A percentile compares a stretch with the other conserved stretches of the same genome.
These are phyloP conservation scores for Acidomyces sp. DNA, from an alignment of 495 filamentous ascomycete species.

Conservation along the genomic window DNA sequence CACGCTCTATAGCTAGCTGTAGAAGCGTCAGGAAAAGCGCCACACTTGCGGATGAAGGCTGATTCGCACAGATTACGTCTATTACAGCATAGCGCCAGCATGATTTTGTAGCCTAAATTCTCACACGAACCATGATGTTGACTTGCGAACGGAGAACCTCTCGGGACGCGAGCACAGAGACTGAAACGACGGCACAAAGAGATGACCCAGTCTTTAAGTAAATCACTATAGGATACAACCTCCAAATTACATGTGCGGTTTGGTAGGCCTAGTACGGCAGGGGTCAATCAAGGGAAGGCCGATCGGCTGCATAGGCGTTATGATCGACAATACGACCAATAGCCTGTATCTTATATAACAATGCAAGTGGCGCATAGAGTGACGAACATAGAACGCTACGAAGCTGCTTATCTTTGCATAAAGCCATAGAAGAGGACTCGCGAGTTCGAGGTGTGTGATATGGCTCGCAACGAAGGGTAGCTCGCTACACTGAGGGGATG, in stretches of 20 bases:
- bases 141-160: neutral
- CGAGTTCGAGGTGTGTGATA: neutral
- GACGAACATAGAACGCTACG: neutral
- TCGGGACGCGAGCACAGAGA: neutral
- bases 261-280: neutral
- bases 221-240: neutral
- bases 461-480: conserved; percentile 3
- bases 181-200: neutral
- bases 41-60: neutral
- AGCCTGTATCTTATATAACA: conserved; percentile 1
- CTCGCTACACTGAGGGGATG: conserved; percentile 3
- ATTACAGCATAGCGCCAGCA: neutral
- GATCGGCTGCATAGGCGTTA: conserved; percentile 1
- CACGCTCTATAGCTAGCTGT: neutral
- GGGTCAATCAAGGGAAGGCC: neutral
- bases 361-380: neutral
- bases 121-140: neutral
- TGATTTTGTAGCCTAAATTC: neutral
- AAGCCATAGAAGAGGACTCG: neutral
- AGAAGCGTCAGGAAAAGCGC: neutral
- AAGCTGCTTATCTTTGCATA: neutral
- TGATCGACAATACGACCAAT: neutral
- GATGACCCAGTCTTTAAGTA: neutral
- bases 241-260: neutral
- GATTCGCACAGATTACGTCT: neutral